Conservation (phyloP, 352 stramenopile species). For the Pythium phragmiticola region DNA sequence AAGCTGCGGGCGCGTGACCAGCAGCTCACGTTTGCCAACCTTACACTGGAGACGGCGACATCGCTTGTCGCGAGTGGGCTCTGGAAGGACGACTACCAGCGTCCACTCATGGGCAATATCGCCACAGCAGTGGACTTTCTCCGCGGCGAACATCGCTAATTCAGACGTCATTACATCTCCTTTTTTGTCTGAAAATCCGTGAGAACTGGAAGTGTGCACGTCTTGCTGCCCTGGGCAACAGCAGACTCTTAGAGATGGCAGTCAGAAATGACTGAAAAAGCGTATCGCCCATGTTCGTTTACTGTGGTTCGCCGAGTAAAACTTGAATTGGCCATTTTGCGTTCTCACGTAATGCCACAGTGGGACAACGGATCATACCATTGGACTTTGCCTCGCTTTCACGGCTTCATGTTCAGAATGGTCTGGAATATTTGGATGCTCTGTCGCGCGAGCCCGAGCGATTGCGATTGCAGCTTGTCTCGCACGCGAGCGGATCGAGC, state of each 20-base stretch:
- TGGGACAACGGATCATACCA: neutral
- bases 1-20: conserved; percentile 26
- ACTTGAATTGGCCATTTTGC: neutral
- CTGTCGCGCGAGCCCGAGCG: conserved; percentile 54
- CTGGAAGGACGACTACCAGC: conserved; percentile 10
- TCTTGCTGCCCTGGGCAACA: too few relatives aligned
- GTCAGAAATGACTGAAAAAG: too few relatives aligned
- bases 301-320: neutral
- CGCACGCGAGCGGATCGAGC: conserved; percentile 64
- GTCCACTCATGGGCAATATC: conserved; percentile 11
- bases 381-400: neutral
- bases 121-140: neutral
- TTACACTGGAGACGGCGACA: conserved; percentile 24
- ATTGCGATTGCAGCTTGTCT: conserved; percentile 66
- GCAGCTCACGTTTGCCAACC: conserved; percentile 30
- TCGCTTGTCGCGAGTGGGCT: conserved; percentile 25
- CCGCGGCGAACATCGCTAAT: neutral
- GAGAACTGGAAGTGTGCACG: neutral
- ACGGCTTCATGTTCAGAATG: conserved; percentile 32
- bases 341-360: neutral
- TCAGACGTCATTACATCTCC: neutral
- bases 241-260: too few relatives aligned
- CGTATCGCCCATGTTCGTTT: neutral
- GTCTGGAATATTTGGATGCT: conserved; percentile 67
- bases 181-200: neutral